These are phyloP conservation scores for Aureobasidium sp. DNA, from an alignment of 2,329 filamentous ascomycete genomes.

Conservation along the genomic window DNA sequence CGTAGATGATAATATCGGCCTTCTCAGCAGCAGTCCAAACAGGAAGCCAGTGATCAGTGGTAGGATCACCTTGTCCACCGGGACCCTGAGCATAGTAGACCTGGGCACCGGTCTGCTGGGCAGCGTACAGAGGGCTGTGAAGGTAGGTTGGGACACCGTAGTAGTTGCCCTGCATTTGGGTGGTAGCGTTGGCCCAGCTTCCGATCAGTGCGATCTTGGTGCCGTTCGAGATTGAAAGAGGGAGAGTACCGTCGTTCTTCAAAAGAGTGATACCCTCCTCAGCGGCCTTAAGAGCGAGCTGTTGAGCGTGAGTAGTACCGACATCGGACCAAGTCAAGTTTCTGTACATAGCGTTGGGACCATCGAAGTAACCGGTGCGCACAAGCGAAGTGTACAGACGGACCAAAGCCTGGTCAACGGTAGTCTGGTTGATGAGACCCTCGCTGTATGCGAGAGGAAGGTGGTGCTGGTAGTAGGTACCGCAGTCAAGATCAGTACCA, in stretches of 20 bases:
- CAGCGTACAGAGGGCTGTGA: slow-evolving; percentile 47
- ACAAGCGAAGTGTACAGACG: slow-evolving; percentile 51
- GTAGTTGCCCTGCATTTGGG: slow-evolving; percentile 55
- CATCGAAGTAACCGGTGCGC: slow-evolving; percentile 52
- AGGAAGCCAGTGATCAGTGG: slow-evolving; percentile 26
- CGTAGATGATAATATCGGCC: slow-evolving; percentile 48
- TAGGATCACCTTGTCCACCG: slow-evolving; percentile 28
- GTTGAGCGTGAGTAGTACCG: slow-evolving; percentile 45
- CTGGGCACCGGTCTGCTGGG: slow-evolving; percentile 39
- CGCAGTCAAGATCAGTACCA: slow-evolving; percentile 49
- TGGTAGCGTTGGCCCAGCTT: slow-evolving; percentile 51
- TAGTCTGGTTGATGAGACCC: slow-evolving; percentile 38
- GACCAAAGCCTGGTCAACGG: slow-evolving; percentile 43
- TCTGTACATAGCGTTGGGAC: slow-evolving; percentile 41
- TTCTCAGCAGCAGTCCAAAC: slow-evolving; percentile 33
- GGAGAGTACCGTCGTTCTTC: slow-evolving; percentile 47
- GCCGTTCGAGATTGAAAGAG: slow-evolving; percentile 32
- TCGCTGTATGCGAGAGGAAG: slow-evolving; percentile 38
- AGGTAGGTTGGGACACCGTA: slow-evolving; percentile 50
- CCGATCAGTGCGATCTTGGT: slow-evolving; percentile 49
- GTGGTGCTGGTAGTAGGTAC: slow-evolving; percentile 41
- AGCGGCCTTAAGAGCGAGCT: slow-evolving; percentile 49
- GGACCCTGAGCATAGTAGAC: slow-evolving; percentile 40
- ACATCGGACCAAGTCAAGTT: slow-evolving; percentile 51
- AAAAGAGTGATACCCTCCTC: slow-evolving; percentile 43